Conservation (phyloP, 768 basidiomycete genomes). For the Termitomyces sp. region DNA sequence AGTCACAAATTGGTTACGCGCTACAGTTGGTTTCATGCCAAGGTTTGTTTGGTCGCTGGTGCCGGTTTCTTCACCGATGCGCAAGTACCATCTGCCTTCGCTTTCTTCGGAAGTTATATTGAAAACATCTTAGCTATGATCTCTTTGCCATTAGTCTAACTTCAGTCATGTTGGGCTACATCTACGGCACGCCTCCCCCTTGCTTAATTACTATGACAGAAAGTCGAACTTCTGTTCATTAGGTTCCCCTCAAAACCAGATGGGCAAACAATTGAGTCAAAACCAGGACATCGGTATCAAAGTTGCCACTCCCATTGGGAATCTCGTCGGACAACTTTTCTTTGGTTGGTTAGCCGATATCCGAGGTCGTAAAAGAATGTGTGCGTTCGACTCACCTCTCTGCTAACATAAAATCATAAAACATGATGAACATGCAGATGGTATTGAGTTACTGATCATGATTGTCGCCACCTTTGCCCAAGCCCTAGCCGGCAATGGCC, state of each 20-base stretch:
- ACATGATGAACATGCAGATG: slow-evolving; percentile 34
- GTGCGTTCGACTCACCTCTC: slow-evolving; percentile 32
- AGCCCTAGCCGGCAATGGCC: slow-evolving; percentile 68
- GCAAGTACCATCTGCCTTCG: slow-evolving; percentile 25
- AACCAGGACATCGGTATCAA: slow-evolving; percentile 77
- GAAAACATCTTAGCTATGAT: slow-evolving; percentile 47
- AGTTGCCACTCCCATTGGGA: slow-evolving; percentile 76
- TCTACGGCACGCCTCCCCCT: neutral
- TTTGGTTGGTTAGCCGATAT: slow-evolving; percentile 81
- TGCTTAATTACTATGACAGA: neutral
- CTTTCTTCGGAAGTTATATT: neutral
- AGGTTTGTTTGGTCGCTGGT: slow-evolving; percentile 64
- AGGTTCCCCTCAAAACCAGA: slow-evolving; percentile 9
- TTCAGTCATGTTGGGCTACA: slow-evolving; percentile 71
- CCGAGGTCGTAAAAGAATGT: slow-evolving; percentile 77
- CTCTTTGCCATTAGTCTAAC: slow-evolving; percentile 90
- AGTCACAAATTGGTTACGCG: neutral
- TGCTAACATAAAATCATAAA: neutral
- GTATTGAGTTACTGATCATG: slow-evolving; percentile 75
- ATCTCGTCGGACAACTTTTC: slow-evolving; percentile 66
- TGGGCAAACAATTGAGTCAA: slow-evolving; percentile 34
- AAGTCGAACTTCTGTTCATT: neutral
- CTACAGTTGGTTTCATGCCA: slow-evolving; percentile 78
- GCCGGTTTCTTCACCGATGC: slow-evolving; percentile 91
- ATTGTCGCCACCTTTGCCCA: slow-evolving; percentile 77